These are phyloP conservation scores for Backusella morwellensis DNA, from an alignment of 192 early-diverging fungal species.

Conservation along the genomic window DNA sequence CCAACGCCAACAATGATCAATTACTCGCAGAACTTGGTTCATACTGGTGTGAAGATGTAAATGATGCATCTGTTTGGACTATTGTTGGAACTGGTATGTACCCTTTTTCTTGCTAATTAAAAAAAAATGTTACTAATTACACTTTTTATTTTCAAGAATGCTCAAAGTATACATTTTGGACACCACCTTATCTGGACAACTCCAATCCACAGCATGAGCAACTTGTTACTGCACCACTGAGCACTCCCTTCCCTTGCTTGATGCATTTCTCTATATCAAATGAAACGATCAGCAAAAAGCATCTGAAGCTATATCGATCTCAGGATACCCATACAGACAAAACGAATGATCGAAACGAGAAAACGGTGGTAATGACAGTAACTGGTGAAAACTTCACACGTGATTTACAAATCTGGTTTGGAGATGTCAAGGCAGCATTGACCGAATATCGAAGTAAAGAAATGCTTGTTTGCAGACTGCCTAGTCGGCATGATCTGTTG, in stretches of 20 bases:
- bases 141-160: slow-evolving; percentile 30
- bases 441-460: slow-evolving; percentile 40
- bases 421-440: slow-evolving; percentile 11
- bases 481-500: not conserved
- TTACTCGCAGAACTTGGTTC: slow-evolving; percentile 22
- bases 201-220: not conserved
- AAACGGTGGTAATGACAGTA: slow-evolving; percentile 44
- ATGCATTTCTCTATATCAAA: slow-evolving; percentile 31
- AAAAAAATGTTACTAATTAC: not conserved
- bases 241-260: not conserved
- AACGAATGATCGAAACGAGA: not conserved
- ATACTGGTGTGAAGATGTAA: slow-evolving; percentile 74
- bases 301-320: not conserved
- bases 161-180: slow-evolving; percentile 53
- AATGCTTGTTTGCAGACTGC: slow-evolving; percentile 40
- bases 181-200: slow-evolving; percentile 22
- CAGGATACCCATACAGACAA: not conserved
- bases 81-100: slow-evolving; percentile 71
- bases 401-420: slow-evolving; percentile 67
- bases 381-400: slow-evolving; percentile 65
- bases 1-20: not conserved
- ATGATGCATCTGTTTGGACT: slow-evolving; percentile 86
- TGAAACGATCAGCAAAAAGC: not conserved
- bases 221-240: not conserved
- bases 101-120: not conserved